Conservation (phyloP, 1,139 yeast genomes). For the Saccharomycopsis phalli region DNA sequence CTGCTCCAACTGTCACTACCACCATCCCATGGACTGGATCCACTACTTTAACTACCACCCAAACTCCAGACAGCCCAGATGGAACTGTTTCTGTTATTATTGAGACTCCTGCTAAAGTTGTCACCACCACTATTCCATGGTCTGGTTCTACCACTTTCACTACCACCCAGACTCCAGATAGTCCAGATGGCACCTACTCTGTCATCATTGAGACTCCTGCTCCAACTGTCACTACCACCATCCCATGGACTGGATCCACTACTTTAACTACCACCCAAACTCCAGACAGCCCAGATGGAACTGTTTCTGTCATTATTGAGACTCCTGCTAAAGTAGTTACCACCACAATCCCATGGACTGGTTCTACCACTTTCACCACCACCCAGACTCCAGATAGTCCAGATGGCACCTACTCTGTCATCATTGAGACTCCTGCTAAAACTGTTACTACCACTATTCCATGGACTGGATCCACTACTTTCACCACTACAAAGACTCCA, state of each 20-base stretch:
- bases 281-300: constrained; percentile 4
- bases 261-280: constrained; percentile 2
- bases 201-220: constrained; percentile 5
- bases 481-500: constrained; percentile 1
- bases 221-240: constrained; percentile 5
- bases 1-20: background rate
- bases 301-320: constrained; percentile 4
- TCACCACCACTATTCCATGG: constrained; percentile 4
- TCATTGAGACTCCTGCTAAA: constrained; percentile 31
- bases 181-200: constrained; percentile 1
- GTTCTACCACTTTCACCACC: constrained; percentile 3
- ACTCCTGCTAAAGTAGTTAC: constrained; percentile 1
- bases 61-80: background rate
- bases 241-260: background rate
- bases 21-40: background rate
- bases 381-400: constrained; percentile 1
- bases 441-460: constrained; percentile 7
- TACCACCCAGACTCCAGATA: constrained; percentile 2
- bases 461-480: constrained; percentile 4
- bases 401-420: constrained; percentile 2
- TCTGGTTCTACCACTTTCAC: constrained; percentile 6
- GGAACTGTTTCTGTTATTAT: background rate
- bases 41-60: background rate
- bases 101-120: background rate
- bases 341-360: constrained; percentile 2